Evolutionary conservation across 345 rosid genomes (phyloP).

Genomic region (Corymbia maculata): DNA sequence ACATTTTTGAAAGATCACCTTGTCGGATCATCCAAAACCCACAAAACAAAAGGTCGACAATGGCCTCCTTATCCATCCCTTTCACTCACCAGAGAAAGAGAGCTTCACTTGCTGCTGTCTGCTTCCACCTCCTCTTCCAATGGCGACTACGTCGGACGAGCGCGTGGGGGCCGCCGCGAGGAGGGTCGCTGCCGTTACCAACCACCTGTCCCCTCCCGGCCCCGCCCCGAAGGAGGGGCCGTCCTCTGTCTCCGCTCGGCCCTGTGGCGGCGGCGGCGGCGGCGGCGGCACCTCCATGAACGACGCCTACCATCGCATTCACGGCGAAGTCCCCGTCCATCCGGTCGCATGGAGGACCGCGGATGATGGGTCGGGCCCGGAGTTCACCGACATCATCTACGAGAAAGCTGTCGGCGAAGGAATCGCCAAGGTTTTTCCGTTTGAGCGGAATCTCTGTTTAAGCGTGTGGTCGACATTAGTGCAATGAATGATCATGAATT

Average conservation of each 20-base stretch:
- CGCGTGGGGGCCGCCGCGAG: conserved; percentile 28
- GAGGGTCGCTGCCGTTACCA: conserved; percentile 39
- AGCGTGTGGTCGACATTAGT: neutral
- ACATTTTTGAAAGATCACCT: neutral
- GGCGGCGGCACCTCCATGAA: conserved; percentile 33
- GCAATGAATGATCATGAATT: neutral
- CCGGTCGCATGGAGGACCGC: conserved; percentile 53
- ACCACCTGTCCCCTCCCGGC: conserved; percentile 22
- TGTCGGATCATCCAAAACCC: neutral
- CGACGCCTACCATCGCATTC: conserved; percentile 14
- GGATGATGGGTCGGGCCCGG: conserved; percentile 25
- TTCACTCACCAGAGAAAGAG: neutral
- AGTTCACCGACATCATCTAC: conserved; percentile 62
- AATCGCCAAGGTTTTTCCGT: conserved; percentile 61
- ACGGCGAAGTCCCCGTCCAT: conserved; percentile 24
- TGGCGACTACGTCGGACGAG: conserved; percentile 19
- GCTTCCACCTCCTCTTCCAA: neutral
- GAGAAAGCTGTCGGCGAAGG: conserved; percentile 82
- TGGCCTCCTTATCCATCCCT: neutral
- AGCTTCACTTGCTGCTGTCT: neutral
- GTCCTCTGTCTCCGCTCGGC: conserved; percentile 4
- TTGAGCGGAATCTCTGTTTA: neutral
- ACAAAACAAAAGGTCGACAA: neutral
- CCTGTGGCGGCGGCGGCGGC: conserved; percentile 21
- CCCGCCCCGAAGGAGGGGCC: neutral